Evolutionary conservation across 176 grass and related monocot species (phyloP).

Genomic region (Cymbopogon citratus): DNA sequence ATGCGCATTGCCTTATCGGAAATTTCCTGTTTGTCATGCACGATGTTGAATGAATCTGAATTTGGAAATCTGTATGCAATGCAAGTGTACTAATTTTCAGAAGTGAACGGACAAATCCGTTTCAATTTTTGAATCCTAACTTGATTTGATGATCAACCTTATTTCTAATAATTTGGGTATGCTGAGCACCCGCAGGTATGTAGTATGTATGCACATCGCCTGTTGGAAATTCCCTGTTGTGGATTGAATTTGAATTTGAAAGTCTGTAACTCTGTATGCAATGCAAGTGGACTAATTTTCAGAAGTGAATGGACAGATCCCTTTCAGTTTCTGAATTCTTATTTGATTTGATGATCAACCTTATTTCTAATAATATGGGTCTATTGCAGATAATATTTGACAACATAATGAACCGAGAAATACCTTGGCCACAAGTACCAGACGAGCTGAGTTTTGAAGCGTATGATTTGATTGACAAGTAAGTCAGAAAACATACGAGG

Average conservation of each 20-base stretch:
- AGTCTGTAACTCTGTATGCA: neutral
- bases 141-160: neutral
- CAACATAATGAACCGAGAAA: conserved; percentile 99
- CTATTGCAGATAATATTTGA: conserved; percentile 85
- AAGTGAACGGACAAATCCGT: neutral
- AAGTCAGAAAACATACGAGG: conserved; percentile 24
- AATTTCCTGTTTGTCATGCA: no score
- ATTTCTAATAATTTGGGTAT: conserved; percentile 15
- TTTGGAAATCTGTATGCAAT: neutral
- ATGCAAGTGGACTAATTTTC: neutral
- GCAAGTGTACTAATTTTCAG: neutral
- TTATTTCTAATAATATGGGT: neutral
- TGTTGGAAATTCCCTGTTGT: neutral
- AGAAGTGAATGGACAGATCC: neutral
- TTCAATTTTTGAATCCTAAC: neutral
- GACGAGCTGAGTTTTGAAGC: conserved; percentile 77
- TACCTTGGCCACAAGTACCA: conserved; percentile 87
- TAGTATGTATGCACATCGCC: neutral
- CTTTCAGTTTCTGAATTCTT: neutral
- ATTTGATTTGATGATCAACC: neutral
- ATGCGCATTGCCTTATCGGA: neutral
- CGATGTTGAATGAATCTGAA: neutral
- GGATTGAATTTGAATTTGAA: no score
- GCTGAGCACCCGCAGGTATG: conserved; percentile 91
- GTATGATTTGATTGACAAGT: conserved; percentile 87